phyloP scores from a whole-genome alignment of 306 rosid species.

The Acacia melanoxylon region DNA sequence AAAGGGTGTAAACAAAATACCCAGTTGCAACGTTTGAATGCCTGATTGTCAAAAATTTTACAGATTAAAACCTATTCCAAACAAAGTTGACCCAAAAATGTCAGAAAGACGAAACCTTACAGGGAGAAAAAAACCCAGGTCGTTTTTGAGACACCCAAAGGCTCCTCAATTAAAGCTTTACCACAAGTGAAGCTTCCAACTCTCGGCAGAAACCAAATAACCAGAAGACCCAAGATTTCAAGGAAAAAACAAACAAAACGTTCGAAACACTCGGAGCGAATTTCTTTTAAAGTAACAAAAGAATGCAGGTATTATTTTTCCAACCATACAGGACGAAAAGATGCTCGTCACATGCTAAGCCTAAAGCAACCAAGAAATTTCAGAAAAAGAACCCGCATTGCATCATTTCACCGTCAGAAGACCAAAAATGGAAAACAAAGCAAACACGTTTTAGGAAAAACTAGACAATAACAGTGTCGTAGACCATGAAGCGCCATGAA shows the following conservation, averaged over 20 bases:
- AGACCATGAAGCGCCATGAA: background rate
- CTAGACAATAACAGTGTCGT: background rate
- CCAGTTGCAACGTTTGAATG: background rate
- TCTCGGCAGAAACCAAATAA: background rate
- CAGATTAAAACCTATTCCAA: background rate
- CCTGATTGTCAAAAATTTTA: background rate
- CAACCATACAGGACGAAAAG: background rate
- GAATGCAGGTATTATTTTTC: background rate
- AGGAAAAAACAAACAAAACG: background rate
- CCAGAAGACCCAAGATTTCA: background rate
- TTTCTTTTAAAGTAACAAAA: background rate
- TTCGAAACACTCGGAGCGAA: background rate
- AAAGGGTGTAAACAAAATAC: background rate
- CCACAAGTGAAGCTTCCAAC: background rate
- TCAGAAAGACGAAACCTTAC: background rate
- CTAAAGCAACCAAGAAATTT: background rate
- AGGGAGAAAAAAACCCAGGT: background rate
- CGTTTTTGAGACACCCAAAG: background rate
- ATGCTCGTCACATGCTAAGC: constrained; percentile 5
- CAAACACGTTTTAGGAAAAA: background rate
- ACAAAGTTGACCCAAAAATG: background rate
- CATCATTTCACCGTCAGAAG: background rate
- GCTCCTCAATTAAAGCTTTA: background rate
- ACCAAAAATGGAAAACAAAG: background rate
- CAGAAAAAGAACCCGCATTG: background rate